Percentiles rank a stretch among this genome's conserved stretches.
These are phyloP conservation scores for Cercospora berteroae DNA, from an alignment of 2,329 filamentous ascomycete species.

Conservation along the genomic window DNA sequence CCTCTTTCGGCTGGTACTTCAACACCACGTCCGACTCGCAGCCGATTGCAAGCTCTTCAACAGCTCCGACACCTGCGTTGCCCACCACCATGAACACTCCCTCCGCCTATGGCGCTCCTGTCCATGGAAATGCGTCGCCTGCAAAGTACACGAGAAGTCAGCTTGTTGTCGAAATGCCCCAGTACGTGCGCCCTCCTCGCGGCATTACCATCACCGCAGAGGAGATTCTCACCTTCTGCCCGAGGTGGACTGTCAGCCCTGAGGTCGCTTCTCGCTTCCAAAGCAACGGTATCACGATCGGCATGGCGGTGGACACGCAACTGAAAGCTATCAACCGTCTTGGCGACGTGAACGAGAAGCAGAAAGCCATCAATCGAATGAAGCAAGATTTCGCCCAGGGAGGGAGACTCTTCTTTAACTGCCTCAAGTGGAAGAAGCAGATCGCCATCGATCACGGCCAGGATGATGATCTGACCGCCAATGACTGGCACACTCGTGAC, in stretches of 20 bases:
- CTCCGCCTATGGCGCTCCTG: no score
- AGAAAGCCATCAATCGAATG: not conserved
- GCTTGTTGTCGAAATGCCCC: not conserved
- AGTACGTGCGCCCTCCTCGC: not conserved
- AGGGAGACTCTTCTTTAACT: not conserved
- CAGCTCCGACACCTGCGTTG: no score
- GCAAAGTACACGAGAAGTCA: not conserved
- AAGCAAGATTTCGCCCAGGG: not conserved
- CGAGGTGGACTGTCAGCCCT: not conserved
- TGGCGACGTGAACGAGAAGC: not conserved
- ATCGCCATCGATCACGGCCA: not conserved
- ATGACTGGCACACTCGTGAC: not conserved
- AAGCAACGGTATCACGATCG: not conserved
- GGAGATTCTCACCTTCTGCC: not conserved
- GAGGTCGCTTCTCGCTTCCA: not conserved
- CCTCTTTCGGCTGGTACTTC: no score
- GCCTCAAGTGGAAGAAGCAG: not conserved
- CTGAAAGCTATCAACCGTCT: not conserved
- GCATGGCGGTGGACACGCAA: not conserved
- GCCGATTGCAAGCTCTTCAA: no score
- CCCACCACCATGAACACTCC: no score
- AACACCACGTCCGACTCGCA: no score
- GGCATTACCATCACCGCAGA: not conserved
- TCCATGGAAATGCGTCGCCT: no score
- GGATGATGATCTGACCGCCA: not conserved